Evolutionary conservation across 2,329 filamentous ascomycete species (phyloP).

Genomic region (Penicillium brevicompactum): DNA sequence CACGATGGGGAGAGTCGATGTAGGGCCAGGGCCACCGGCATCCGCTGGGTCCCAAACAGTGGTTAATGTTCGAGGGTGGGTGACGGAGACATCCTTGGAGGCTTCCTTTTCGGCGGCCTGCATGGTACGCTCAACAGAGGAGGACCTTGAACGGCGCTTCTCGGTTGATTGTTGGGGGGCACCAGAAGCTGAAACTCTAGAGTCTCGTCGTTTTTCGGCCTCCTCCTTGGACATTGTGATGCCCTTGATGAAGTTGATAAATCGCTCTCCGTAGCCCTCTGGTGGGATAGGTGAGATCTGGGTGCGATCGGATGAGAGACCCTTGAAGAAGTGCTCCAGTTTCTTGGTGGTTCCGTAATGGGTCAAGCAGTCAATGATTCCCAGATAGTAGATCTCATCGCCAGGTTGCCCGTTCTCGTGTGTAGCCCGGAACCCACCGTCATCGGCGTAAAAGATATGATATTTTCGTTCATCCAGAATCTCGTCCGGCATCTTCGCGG

Average conservation of each 20-base stretch:
- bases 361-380: constrained; percentile 97
- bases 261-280: constrained; percentile 87
- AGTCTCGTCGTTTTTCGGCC: constrained; percentile 57
- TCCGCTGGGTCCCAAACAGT: constrained; percentile 62
- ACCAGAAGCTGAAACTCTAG: constrained; percentile 24
- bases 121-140: constrained; percentile 57
- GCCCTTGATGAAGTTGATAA: constrained; percentile 86
- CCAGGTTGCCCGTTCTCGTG: constrained; percentile 83
- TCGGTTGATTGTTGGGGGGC: constrained; percentile 29
- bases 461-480: constrained; percentile 74
- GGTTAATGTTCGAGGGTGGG: constrained; percentile 64
- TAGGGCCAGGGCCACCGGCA: constrained; percentile 53
- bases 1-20: constrained; percentile 74
- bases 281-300: constrained; percentile 94
- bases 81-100: constrained; percentile 62
- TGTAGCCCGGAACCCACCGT: constrained; percentile 89
- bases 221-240: constrained; percentile 91
- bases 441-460: constrained; percentile 88
- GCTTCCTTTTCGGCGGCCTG: constrained; percentile 63
- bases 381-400: constrained; percentile 95
- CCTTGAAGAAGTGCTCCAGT: constrained; percentile 96
- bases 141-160: constrained; percentile 28
- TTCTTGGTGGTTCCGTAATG: constrained; percentile 95
- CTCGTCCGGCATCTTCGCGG: constrained; percentile 87
- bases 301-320: constrained; percentile 75